Conservation (phyloP, 2,329 filamentous ascomycete species). For the Fusarium nisikadoi region DNA sequence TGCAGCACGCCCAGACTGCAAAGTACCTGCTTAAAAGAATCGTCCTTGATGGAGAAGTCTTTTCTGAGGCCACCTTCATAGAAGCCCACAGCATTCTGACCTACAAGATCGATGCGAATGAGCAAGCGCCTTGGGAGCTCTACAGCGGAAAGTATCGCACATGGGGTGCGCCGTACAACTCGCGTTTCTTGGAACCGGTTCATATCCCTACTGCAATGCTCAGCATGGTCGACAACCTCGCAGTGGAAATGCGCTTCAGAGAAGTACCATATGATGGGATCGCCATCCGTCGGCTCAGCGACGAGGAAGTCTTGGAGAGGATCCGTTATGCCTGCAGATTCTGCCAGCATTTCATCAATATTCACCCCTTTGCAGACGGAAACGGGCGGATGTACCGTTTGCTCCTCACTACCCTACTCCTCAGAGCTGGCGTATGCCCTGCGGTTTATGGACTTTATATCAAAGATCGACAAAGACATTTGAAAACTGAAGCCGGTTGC, state of each 20-base stretch:
- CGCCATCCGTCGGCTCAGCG: no score
- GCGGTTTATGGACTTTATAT: background rate
- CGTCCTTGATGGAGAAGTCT: background rate
- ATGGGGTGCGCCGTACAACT: constrained; percentile 15
- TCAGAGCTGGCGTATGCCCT: constrained; percentile 37
- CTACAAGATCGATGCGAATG: background rate
- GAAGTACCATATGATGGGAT: no score
- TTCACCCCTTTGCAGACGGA: constrained; percentile 51
- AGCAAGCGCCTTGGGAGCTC: background rate
- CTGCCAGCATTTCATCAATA: constrained; percentile 46
- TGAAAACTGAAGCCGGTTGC: background rate
- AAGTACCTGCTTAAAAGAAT: constrained; percentile 28
- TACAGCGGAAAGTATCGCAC: constrained; percentile 41
- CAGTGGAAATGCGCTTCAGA: constrained; percentile 18
- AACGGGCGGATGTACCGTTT: constrained; percentile 50
- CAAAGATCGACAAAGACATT: background rate
- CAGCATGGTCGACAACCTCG: constrained; percentile 30
- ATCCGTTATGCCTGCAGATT: constrained; percentile 36
- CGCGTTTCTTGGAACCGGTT: background rate
- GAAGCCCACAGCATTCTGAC: constrained; percentile 42
- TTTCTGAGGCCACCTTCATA: constrained; percentile 35
- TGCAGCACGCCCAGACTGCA: constrained; percentile 21
- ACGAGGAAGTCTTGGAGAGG: background rate
- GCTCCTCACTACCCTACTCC: constrained; percentile 48
- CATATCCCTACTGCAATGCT: constrained; percentile 39